Evolutionary conservation across 768 basidiomycete genomes (phyloP).

Genomic region (Hericium coralloides): DNA sequence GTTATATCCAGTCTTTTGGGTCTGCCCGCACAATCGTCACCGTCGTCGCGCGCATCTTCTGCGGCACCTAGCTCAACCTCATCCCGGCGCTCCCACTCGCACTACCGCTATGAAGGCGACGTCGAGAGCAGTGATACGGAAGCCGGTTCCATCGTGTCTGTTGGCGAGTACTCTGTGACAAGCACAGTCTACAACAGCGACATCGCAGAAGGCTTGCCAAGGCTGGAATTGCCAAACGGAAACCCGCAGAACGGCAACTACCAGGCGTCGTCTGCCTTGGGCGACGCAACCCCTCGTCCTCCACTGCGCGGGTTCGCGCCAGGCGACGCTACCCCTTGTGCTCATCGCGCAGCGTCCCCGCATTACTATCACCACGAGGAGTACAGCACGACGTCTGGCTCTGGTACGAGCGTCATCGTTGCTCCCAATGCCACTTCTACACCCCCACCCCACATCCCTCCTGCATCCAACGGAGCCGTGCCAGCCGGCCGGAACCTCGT

Average conservation of each 20-base stretch:
- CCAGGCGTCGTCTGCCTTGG: slow-evolving; percentile 10
- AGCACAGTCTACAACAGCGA: slow-evolving; percentile 10
- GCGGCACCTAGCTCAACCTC: slow-evolving; percentile 15
- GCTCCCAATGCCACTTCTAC: neutral
- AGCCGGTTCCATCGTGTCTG: slow-evolving; percentile 12
- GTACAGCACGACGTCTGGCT: neutral
- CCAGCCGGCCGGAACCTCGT: slow-evolving; percentile 28
- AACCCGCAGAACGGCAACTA: neutral
- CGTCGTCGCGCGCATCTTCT: slow-evolving; percentile 21
- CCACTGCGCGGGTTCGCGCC: slow-evolving; percentile 16
- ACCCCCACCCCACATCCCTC: neutral
- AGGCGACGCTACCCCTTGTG: slow-evolving; percentile 5
- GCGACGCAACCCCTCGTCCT: slow-evolving; percentile 60
- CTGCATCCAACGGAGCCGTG: neutral
- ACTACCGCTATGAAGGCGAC: slow-evolving; percentile 27
- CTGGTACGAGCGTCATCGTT: neutral
- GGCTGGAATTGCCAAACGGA: slow-evolving; percentile 9
- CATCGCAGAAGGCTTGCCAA: slow-evolving; percentile 3
- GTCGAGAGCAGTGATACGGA: slow-evolving; percentile 25
- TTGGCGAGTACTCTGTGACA: slow-evolving; percentile 10
- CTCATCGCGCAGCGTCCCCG: slow-evolving; percentile 7
- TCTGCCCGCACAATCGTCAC: slow-evolving; percentile 29
- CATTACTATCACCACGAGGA: neutral
- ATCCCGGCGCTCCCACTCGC: slow-evolving; percentile 7
- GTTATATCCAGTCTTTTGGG: slow-evolving; percentile 61